Base-by-base conservation (phyloP, 2,329 filamentous ascomycete species). In the Chalaropsis thielavioides region DNA sequence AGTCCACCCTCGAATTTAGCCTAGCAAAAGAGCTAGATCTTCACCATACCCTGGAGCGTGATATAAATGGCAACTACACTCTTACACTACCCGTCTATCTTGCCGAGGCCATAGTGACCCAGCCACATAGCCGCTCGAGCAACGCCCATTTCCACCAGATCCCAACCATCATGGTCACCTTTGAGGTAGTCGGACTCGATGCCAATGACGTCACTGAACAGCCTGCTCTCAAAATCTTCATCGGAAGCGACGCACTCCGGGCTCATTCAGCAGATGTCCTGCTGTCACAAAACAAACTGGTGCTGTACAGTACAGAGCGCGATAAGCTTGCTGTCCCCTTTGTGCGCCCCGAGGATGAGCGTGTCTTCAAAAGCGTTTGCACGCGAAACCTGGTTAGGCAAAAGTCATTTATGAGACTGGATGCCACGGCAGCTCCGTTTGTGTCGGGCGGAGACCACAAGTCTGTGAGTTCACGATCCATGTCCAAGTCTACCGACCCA, bases 291-390 rank as follows among this genome's bases (percentile, higher is more conserved):
- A 96, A 96, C 71, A 87, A 88, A 68, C 84, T 99, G 78, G 88
- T 88, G 0, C 79, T 97, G 35, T 92, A 91, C 69, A 90, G 95
- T 70, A 88, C 90, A 71, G 90, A 95, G 66, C 83, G 88, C 58
- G 90, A 89, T 73, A 94, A 92, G 71, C 79, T 97, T 13, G 91
- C 89, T 17, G 87, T 99, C 41, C 94, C 94, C 1, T 88, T 99
- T 69, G 91, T 96, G 49, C 85, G 94, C 35, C 94, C 94, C 0
- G 94, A 97, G 74, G 87, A 95, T 70, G 90, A 96, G 65, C 80
- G 78, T 2, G 76, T 84, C 0, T 97, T 95, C 77, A 94, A 88
- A 70, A 83, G 86, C 69, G 80, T 97, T 61, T 84, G 79, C 70
- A 91, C 88, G 1, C 79, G 80, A 51, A 81, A 80, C 66, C 68